Conservation (phyloP, 768 basidiomycete species). For the Polyporus arcularius region DNA sequence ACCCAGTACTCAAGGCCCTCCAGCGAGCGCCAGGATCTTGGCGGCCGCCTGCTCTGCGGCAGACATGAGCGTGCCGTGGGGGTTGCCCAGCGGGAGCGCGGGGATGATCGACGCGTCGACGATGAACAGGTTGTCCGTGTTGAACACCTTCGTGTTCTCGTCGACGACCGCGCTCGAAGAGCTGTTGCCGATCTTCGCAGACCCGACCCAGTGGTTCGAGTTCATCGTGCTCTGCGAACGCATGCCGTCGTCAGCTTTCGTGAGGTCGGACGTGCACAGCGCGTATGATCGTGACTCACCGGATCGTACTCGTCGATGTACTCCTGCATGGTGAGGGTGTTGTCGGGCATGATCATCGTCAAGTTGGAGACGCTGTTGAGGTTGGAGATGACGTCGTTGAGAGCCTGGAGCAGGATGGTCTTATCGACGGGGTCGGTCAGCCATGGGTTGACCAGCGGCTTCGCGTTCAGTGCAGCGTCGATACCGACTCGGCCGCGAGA, state of each 20-base stretch:
- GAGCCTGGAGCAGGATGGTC: conserved; percentile 46
- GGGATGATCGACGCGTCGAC: conserved; percentile 56
- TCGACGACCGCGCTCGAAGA: conserved; percentile 50
- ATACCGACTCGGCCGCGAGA: conserved; percentile 67
- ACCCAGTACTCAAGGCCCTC: conserved; percentile 42
- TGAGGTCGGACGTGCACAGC: neutral
- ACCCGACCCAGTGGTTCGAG: conserved; percentile 69
- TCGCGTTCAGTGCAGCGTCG: conserved; percentile 49
- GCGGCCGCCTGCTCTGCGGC: conserved; percentile 59
- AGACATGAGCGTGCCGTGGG: conserved; percentile 57
- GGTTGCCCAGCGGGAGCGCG: conserved; percentile 58
- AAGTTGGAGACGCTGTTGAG: conserved; percentile 49
- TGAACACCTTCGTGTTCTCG: conserved; percentile 54
- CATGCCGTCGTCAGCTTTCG: neutral
- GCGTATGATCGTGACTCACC: conserved; percentile 34
- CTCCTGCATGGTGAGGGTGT: conserved; percentile 52
- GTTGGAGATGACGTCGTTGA: conserved; percentile 48
- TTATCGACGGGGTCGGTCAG: conserved; percentile 60
- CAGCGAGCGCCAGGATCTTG: conserved; percentile 54
- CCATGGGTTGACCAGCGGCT: conserved; percentile 56
- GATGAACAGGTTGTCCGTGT: conserved; percentile 48
- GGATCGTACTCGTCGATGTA: conserved; percentile 46
- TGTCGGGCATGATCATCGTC: conserved; percentile 62
- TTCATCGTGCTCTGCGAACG: conserved; percentile 38
- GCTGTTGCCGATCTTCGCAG: conserved; percentile 46